Percentiles rank a stretch among this genome's conserved stretches.
Conservation (phyloP, 2,329 filamentous ascomycete species). For the Knufia fluminis region DNA sequence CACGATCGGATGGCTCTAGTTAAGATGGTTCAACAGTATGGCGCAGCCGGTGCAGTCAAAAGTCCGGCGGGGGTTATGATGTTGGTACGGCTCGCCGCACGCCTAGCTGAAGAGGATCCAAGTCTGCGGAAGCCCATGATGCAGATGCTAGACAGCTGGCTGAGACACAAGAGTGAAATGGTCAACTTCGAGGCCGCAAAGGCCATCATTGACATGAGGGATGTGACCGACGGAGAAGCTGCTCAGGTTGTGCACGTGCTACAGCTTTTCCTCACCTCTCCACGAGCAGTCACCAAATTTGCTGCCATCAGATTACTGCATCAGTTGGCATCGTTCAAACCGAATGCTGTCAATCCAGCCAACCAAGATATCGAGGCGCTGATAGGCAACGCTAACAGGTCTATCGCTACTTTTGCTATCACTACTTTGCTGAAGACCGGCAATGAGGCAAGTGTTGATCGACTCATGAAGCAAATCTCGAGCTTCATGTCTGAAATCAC, state of each 20-base stretch:
- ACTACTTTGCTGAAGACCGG: constrained; percentile 97
- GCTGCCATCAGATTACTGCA: constrained; percentile 93
- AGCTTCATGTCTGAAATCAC: constrained; percentile 98
- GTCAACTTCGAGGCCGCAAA: constrained; percentile 99
- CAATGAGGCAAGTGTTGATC: constrained; percentile 92
- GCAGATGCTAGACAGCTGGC: constrained; percentile 88
- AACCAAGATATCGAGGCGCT: constrained; percentile 96
- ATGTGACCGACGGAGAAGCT: constrained; percentile 86
- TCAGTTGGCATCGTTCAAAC: constrained; percentile 94
- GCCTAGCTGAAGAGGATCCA: constrained; percentile 86
- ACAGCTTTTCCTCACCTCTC: constrained; percentile 92
- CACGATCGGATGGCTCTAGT: constrained; percentile 97
- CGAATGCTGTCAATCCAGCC: constrained; percentile 80
- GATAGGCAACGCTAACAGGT: constrained; percentile 94
- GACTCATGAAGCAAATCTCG: constrained; percentile 96
- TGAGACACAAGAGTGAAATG: constrained; percentile 98
- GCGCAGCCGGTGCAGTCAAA: constrained; percentile 82
- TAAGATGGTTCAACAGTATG: constrained; percentile 99
- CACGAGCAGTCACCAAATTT: constrained; percentile 92
- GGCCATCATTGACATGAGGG: constrained; percentile 89
- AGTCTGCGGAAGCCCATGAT: constrained; percentile 92
- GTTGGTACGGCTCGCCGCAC: constrained; percentile 83
- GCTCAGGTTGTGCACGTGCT: constrained; percentile 88
- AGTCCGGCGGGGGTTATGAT: constrained; percentile 87
- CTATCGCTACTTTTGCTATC: constrained; percentile 95